Base-by-base conservation (phyloP, 2,329 filamentous ascomycete species). In the Dactylellina cionopaga region DNA sequence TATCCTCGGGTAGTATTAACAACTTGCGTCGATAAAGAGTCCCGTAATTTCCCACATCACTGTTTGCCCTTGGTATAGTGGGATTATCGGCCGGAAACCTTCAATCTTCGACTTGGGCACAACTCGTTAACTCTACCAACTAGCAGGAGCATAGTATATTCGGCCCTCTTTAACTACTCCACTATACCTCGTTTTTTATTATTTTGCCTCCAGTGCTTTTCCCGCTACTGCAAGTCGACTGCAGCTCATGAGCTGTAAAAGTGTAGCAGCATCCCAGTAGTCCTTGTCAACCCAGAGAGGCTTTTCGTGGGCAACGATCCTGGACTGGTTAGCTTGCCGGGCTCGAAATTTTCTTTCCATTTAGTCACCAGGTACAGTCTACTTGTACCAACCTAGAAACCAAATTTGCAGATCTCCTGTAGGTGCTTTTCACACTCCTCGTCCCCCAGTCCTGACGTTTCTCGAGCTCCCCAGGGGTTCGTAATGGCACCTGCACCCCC, bases 311-410 rank as follows among this genome's bases (percentile, higher is more conserved):
- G 24, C 51, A 59, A 25, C 59, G 44, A 58, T 64, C 68, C 59
- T 55, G 54, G 63, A 52, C 54, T 52, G 44, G 63, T 44, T 52
- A 47, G 47, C 35, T 22, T 65, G 68, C 68, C 59, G 56, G 59
- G 68, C 46, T 59, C 22, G 35, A 54, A 51, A 47, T 58, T 72
- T 72, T 65, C 47, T 43, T 59, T 60, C 58, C 59, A 46, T 56
- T 59, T 65, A 55, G 68, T 72, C 68, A 72, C 68, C 59, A 72
- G 68, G 52, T 72, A 64, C 68, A 60, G n/a, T 55, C 51, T 37
- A 43, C 59, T 65, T 65, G 68, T 35, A 65, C 68, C 58, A 54
- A 58, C 49, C 49, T 17, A 64, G 66, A 44, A 54, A 43, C 44
- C 25, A 55, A 35, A 54, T 54, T 44, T 56, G 68, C 59, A 60